Evolutionary conservation across 805 yeast genomes (phyloP).

Genomic region (Saturnispora zaruensis): DNA sequence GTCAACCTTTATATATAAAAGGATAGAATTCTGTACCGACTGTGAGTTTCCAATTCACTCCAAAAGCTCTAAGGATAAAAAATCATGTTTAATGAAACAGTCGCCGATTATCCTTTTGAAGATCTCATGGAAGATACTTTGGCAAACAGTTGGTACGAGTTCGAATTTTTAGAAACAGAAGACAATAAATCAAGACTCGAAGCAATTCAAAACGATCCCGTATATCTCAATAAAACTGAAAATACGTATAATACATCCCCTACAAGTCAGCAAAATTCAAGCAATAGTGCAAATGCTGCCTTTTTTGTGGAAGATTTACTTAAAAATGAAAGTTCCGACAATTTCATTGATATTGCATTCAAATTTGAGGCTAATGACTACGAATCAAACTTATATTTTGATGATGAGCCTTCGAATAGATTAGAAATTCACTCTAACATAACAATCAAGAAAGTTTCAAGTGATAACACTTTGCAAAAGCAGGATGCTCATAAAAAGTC

Average conservation of each 20-base stretch:
- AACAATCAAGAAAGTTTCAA: neutral
- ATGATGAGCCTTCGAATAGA: neutral
- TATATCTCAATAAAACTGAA: neutral
- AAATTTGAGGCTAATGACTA: neutral
- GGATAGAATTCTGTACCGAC: neutral
- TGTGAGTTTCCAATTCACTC: neutral
- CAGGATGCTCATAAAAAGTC: neutral
- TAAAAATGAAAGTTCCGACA: neutral
- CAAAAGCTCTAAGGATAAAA: neutral
- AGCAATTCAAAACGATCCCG: neutral
- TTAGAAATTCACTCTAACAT: neutral
- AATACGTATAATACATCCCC: neutral
- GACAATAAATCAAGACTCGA: neutral
- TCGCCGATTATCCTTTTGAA: neutral
- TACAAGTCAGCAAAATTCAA: neutral
- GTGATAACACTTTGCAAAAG: neutral
- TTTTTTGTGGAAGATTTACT: neutral
- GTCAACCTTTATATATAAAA: neutral
- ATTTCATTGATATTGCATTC: neutral
- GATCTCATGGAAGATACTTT: neutral
- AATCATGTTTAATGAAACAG: neutral
- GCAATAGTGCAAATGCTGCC: neutral
- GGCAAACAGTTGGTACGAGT: neutral
- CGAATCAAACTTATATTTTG: neutral
- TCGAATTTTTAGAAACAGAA: neutral